Percentiles rank a stretch among this genome's conserved stretches.
Conservation (phyloP, 257 asterid genomes). For the Nicotiana benthamiana region DNA sequence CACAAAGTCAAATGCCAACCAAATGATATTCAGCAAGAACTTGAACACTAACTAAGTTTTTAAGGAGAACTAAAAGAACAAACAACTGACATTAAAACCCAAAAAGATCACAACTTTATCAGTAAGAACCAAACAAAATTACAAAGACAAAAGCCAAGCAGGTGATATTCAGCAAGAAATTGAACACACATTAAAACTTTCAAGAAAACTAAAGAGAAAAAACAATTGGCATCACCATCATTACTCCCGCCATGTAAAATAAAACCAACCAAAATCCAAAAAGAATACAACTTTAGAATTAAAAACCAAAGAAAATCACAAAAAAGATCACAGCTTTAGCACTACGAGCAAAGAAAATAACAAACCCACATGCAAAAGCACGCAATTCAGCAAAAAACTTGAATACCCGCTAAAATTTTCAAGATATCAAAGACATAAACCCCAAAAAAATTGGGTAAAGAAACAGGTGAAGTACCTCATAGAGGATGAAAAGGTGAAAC, state of each 20-base stretch:
- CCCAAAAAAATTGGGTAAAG: neutral
- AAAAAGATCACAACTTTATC: neutral
- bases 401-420: neutral
- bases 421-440: neutral
- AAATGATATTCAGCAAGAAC: neutral
- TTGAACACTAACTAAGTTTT: neutral
- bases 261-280: neutral
- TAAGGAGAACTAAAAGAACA: neutral
- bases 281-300: conserved; percentile 9
- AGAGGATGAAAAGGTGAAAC: conserved; percentile 17
- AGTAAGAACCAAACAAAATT: neutral
- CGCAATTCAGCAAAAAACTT: neutral
- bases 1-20: conserved; percentile 1
- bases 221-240: neutral
- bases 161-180: neutral
- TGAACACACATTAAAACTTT: neutral
- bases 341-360: neutral
- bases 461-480: conserved; percentile 31
- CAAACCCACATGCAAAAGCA: neutral
- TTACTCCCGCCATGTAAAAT: neutral
- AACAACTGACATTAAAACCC: neutral
- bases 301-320: neutral
- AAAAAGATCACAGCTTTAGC: conserved; percentile 1
- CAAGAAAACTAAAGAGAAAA: neutral
- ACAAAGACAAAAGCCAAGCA: neutral